These are phyloP conservation scores for Calonectria pseudoturangicola DNA, from an alignment of 2,329 filamentous ascomycete genomes.

Conservation along the genomic window DNA sequence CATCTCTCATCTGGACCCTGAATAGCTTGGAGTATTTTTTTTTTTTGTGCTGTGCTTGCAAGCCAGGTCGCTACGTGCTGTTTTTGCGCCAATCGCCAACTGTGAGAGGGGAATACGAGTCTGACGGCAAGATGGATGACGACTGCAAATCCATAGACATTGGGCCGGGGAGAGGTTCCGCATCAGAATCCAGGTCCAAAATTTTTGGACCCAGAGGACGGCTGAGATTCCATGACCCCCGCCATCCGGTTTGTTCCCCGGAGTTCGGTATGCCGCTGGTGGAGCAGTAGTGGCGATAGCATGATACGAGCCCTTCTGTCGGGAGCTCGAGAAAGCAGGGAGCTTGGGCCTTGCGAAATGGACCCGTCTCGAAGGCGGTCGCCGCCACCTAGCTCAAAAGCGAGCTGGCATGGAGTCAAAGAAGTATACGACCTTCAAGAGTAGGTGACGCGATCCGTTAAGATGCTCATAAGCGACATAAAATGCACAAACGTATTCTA, in stretches of 20 bases:
- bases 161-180: constrained; percentile 48
- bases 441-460: too few relatives aligned
- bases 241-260: constrained; percentile 44
- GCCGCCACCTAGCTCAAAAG: constrained; percentile 5
- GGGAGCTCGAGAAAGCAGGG: constrained; percentile 40
- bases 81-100: neutral
- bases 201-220: constrained; percentile 7
- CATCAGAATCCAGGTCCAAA: constrained; percentile 33
- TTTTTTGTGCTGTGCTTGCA: constrained; percentile 25
- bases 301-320: constrained; percentile 36
- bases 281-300: constrained; percentile 39
- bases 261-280: constrained; percentile 39
- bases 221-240: constrained; percentile 22
- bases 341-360: constrained; percentile 49
- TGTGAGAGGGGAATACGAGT: neutral
- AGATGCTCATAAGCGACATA: too few relatives aligned
- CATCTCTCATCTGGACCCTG: neutral
- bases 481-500: too few relatives aligned
- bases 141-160: constrained; percentile 38
- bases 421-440: too few relatives aligned
- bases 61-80: neutral
- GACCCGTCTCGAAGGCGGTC: constrained; percentile 32
- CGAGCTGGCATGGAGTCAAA: neutral
- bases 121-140: constrained; percentile 48
- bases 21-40: neutral